Base-by-base conservation (phyloP, 2,329 filamentous ascomycete genomes). In the Blastomyces parvus region DNA sequence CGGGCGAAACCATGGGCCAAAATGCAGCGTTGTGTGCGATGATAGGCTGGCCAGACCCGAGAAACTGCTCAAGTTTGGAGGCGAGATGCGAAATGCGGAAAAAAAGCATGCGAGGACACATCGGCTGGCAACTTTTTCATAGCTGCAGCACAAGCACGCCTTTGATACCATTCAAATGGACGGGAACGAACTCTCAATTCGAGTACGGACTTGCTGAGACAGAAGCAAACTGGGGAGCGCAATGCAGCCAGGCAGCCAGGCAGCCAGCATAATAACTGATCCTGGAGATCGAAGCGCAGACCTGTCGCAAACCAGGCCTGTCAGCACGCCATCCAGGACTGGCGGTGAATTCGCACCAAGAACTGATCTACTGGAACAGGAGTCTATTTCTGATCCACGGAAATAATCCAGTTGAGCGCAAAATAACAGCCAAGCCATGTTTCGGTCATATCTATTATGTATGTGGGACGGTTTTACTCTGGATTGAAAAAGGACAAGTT, bases 321-420 rank as follows among this genome's bases (percentile, higher is more conserved):
- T 14, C 27, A 59, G 27, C 57, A 59, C 57, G 57, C 57, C 48
- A 59, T 59, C 25, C 8, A 25, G n/a, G 42, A 59, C 57, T 59
- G 57, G 40, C 57, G 57, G 57, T 59, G 57, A 46, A 59, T 46
- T 40, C 17, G 14, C 22, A 40, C 13, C 30, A 0, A 0, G 5
- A 59, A 17, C 14, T 33, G 46, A 62, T 62, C 50, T 17, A 42
- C 46, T 61, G 36, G 5, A 42, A 59, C 13, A n/a, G 57, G 25
- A 42, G 22, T 8, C 19, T 7, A 8, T 33, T 30, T 30, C 14
- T 46, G 42, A 48, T 25, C 57, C 57, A 36, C 57, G 42, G 57
- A 30, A 42, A 44, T 58, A 33, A 48, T 8, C 9, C 36, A 40
- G 55, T 36, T 25, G 55, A 36, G 36, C 56, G 33, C 56, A 44